Conservation (phyloP, 2,329 filamentous ascomycete genomes). For the Aureobasidium sp. region DNA sequence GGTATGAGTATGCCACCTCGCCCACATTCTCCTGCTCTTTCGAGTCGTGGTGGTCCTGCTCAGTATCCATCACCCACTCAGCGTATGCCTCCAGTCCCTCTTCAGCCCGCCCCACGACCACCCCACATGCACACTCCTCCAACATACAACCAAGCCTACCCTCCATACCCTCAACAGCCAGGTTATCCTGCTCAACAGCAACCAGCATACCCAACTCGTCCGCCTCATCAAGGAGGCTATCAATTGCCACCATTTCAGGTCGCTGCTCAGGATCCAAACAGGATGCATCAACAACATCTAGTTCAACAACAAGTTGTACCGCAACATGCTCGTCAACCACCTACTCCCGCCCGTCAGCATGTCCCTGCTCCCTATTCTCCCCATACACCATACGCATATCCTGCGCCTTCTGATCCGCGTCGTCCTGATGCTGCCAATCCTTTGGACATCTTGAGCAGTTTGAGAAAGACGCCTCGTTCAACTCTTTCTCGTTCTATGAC, state of each 20-base stretch:
- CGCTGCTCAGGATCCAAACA: constrained; percentile 33
- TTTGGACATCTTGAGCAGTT: not conserved
- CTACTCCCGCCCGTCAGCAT: constrained; percentile 5
- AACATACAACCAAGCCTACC: constrained; percentile 24
- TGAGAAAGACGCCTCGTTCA: not conserved
- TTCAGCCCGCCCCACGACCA: constrained; percentile 17
- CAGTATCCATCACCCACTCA: constrained; percentile 25
- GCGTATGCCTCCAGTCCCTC: constrained; percentile 17
- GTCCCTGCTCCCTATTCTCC: constrained; percentile 9
- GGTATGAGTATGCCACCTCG: constrained; percentile 23
- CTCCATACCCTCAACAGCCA: constrained; percentile 15
- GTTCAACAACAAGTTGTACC: constrained; percentile 1
- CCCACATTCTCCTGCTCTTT: constrained; percentile 17
- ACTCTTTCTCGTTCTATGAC: not conserved
- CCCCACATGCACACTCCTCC: constrained; percentile 24
- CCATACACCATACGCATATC: constrained; percentile 14
- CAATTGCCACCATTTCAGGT: constrained; percentile 42
- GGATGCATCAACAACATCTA: constrained; percentile 23
- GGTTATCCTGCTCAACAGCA: not conserved
- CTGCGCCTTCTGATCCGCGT: constrained; percentile 21
- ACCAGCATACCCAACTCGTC: constrained; percentile 17
- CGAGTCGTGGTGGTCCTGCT: constrained; percentile 17
- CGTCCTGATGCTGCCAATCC: not conserved
- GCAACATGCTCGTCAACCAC: constrained; percentile 18
- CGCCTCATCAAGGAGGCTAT: constrained; percentile 33